Conservation (phyloP, 345 rosid species). For the Salix exigua region DNA sequence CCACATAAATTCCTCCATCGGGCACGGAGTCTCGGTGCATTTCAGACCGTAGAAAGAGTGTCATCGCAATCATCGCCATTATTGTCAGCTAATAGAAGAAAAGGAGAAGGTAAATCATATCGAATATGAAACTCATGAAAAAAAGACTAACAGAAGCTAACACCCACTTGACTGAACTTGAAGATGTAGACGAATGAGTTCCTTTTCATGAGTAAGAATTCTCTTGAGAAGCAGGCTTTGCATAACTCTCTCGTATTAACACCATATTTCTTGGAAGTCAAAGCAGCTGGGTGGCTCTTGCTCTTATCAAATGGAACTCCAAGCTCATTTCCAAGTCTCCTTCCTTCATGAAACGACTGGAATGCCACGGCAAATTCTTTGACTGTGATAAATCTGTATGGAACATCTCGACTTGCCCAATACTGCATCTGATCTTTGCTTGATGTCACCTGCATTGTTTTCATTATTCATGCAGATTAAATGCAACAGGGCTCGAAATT, state of each 20-base stretch:
- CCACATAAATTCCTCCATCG: slow-evolving; percentile 52
- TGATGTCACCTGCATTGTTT: slow-evolving; percentile 54
- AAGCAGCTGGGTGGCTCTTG: slow-evolving; percentile 57
- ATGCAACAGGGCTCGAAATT: too few species aligned
- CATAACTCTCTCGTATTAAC: slow-evolving; percentile 43
- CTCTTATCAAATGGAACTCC: slow-evolving; percentile 41
- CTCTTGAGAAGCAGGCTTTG: slow-evolving; percentile 51
- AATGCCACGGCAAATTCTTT: slow-evolving; percentile 58
- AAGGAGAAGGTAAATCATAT: background rate
- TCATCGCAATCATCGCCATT: slow-evolving; percentile 25
- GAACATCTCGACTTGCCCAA: slow-evolving; percentile 44
- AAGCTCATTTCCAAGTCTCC: slow-evolving; percentile 37
- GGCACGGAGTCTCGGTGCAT: slow-evolving; percentile 28
- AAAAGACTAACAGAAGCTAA: background rate
- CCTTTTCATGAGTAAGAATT: slow-evolving; percentile 57
- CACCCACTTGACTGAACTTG: slow-evolving; percentile 52
- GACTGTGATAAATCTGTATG: slow-evolving; percentile 48
- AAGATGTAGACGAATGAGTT: slow-evolving; percentile 49
- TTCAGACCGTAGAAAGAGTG: slow-evolving; percentile 35
- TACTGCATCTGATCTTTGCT: slow-evolving; percentile 71
- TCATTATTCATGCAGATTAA: background rate
- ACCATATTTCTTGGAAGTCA: slow-evolving; percentile 47
- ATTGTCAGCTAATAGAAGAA: slow-evolving; percentile 21
- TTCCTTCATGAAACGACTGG: slow-evolving; percentile 37
- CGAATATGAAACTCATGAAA: background rate